A percentile compares a stretch with the other conserved stretches of the same genome.
Evolutionary conservation across 2,329 filamentous ascomycete species (phyloP).

Genomic region (Berkeleyomyces rouxiae): DNA sequence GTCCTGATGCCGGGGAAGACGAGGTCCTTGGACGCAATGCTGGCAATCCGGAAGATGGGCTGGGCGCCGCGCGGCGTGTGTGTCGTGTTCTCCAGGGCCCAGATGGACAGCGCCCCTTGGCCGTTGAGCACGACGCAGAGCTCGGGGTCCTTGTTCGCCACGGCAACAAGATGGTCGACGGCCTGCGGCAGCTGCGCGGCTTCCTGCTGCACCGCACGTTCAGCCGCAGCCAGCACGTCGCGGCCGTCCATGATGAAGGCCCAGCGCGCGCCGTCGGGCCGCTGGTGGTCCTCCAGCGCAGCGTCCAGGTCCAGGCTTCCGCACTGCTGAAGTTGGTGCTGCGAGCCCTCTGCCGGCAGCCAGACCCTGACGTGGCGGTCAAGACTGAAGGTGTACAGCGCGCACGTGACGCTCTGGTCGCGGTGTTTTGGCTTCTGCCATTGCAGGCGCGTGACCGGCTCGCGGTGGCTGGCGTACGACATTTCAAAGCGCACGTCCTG

Average conservation of each 20-base stretch:
- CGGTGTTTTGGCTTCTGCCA: slow-evolving; percentile 69
- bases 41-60: slow-evolving; percentile 72
- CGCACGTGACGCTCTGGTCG: slow-evolving; percentile 67
- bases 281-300: slow-evolving; percentile 39
- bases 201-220: slow-evolving; percentile 47
- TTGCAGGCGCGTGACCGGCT: slow-evolving; percentile 61
- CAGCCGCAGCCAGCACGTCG: slow-evolving; percentile 62
- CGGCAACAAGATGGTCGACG: slow-evolving; percentile 67
- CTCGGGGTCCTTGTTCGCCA: slow-evolving; percentile 74
- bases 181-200: slow-evolving; percentile 25
- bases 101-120: slow-evolving; percentile 74
- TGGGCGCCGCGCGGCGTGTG: slow-evolving; percentile 47
- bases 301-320: slow-evolving; percentile 59
- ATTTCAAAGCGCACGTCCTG: slow-evolving; percentile 81
- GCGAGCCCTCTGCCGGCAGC: slow-evolving; percentile 51
- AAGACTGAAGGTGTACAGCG: slow-evolving; percentile 74
- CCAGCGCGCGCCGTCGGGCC: slow-evolving; percentile 32
- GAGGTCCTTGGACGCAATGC: slow-evolving; percentile 45
- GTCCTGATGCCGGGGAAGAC: slow-evolving; percentile 24
- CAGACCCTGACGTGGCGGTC: slow-evolving; percentile 73
- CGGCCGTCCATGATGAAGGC: slow-evolving; percentile 70
- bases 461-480: slow-evolving; percentile 73
- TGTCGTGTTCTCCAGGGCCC: slow-evolving; percentile 78
- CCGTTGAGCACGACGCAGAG: slow-evolving; percentile 75
- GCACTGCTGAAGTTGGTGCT: slow-evolving; percentile 64